Evolutionary conservation across 805 yeast genomes (phyloP).

Genomic region (Allodekkera sacchari): DNA sequence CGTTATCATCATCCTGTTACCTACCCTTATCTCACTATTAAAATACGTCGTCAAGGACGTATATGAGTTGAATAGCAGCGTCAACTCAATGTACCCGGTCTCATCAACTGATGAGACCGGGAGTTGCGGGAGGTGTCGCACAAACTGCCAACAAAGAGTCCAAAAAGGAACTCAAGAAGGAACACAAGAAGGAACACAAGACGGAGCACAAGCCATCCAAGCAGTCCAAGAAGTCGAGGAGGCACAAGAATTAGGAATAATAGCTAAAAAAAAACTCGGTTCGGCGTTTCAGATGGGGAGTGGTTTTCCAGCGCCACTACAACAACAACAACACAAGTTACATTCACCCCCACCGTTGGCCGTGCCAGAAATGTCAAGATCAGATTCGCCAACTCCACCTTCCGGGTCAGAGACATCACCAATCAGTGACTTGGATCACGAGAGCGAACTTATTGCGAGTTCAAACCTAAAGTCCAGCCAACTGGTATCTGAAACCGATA

Average conservation of each 20-base stretch:
- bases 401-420: no score
- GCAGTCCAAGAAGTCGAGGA: constrained; percentile 8
- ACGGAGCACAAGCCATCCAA: constrained; percentile 5
- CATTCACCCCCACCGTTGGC: constrained; percentile 1
- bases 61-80: constrained; percentile 15
- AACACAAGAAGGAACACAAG: constrained; percentile 3
- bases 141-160: constrained; percentile 5
- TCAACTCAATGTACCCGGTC: constrained; percentile 15
- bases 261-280: no score
- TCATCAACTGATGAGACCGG: background rate
- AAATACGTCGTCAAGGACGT: constrained; percentile 13
- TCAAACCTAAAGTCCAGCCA: no score
- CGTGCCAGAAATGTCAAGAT: no score
- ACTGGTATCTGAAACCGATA: no score
- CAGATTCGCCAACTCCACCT: no score
- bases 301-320: constrained; percentile 2
- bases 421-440: constrained; percentile 1
- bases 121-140: constrained; percentile 9
- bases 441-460: background rate
- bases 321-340: background rate
- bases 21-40: background rate
- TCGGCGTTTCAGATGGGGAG: no score
- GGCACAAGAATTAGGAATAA: constrained; percentile 4
- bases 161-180: background rate
- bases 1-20: background rate